Base-by-base conservation (phyloP, 495 filamentous ascomycete species). In the Echria macrotheca region DNA sequence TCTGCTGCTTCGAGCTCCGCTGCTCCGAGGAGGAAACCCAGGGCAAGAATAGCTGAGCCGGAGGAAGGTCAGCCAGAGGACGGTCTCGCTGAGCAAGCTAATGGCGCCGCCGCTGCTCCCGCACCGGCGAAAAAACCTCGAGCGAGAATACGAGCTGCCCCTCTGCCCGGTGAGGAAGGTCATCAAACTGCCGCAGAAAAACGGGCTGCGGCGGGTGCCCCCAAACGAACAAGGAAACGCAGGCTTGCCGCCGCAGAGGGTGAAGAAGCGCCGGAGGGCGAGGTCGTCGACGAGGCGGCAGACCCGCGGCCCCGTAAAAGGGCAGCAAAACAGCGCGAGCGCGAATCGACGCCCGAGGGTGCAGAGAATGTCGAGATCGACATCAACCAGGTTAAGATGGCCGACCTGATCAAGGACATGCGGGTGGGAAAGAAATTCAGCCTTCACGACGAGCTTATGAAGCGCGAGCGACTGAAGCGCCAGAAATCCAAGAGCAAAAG, bases 361-460 rank as follows among this genome's bases (percentile, higher is more conserved):
- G 84, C 87, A 1, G 90, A 95, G 62, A 60, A 69, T 7, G 72
- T 82, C 25, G 74, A 83, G 39, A 86, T 96, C 33, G 79, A 85
- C 50, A 75, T 80, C 5, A 74, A 73, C 4, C 75, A 77, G 1
- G 74, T 88, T 26, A 91, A 81, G 47, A 96, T 98, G 87, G 80
- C 75, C 10, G 88, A 95, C 31, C 67, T 98, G 4, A 86, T 82
- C 57, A 84, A 77, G 51, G 87, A 95, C 58, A 63, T 84, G 21
- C 76, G 78, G 19, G 86, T 84, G 6, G 93, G 93, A 32, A 87
- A 82, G 64, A 87, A 81, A 49, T 96, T 90, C 15, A 85, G 84
- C 49, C 80, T 85, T 6, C 74, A 76, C 50, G 69, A 76, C 46
- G 72, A 79, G 59, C 70, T 82, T 8, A 71, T 73, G 45, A 61